Evolutionary conservation across 495 filamentous ascomycete species (phyloP).

Genomic region (Neurospora africana): DNA sequence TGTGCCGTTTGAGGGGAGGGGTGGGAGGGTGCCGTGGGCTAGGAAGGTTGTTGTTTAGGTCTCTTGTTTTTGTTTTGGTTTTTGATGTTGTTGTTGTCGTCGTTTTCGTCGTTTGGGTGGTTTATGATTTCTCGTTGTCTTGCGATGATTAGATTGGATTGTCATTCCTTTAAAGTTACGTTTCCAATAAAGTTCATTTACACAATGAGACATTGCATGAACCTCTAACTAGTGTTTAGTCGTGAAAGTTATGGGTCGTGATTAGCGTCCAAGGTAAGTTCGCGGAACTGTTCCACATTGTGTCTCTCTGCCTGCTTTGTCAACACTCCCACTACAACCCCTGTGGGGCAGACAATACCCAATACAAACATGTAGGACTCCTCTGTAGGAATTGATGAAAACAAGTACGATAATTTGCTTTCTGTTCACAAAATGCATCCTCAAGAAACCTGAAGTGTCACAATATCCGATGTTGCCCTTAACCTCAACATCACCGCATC

Average conservation of each 20-base stretch:
- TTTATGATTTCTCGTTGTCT: background rate
- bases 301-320: too few species aligned
- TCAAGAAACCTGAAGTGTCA: background rate
- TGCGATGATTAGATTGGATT: background rate
- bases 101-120: background rate
- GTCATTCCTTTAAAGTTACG: background rate
- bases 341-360: too few species aligned
- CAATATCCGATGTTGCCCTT: background rate
- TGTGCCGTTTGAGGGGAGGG: background rate
- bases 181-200: background rate
- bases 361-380: too few species aligned
- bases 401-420: too few species aligned
- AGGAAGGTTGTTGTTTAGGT: background rate
- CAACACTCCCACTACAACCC: too few species aligned
- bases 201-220: background rate
- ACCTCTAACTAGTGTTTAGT: too few species aligned
- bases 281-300: too few species aligned
- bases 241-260: too few species aligned
- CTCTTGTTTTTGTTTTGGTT: background rate
- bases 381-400: too few species aligned
- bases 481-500: background rate
- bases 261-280: too few species aligned
- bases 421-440: too few species aligned
- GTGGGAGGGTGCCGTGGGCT: background rate
- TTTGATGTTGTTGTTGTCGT: background rate